Conservation (phyloP, 495 filamentous ascomycete species). For the Aspergillus panamensis region DNA sequence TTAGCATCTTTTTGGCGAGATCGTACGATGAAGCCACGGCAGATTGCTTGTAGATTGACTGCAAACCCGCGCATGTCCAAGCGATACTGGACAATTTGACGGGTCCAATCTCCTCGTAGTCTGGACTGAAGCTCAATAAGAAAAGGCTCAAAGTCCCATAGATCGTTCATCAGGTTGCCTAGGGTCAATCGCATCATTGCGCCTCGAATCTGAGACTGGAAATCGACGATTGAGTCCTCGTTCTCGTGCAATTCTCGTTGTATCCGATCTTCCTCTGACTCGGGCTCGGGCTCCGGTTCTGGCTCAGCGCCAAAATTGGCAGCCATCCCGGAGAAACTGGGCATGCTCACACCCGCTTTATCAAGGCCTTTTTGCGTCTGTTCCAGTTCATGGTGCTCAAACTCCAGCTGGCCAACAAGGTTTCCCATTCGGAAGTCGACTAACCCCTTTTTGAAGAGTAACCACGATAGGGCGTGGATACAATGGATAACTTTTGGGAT, state of each 20-base stretch:
- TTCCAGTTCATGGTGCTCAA: constrained; percentile 96
- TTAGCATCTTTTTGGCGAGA: constrained; percentile 57
- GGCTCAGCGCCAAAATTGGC: constrained; percentile 88
- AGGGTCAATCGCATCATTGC: constrained; percentile 73
- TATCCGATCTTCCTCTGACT: constrained; percentile 86
- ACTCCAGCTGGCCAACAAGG: constrained; percentile 92
- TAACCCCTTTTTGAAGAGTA: constrained; percentile 90
- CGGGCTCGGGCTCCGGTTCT: constrained; percentile 67
- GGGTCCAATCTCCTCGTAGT: constrained; percentile 72
- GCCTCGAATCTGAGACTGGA: constrained; percentile 86
- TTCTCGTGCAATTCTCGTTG: constrained; percentile 77
- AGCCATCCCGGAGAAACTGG: constrained; percentile 94
- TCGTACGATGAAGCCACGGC: constrained; percentile 75
- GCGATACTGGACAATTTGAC: constrained; percentile 74
- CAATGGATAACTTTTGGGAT: constrained; percentile 99
- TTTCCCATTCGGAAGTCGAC: constrained; percentile 98
- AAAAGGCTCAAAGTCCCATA: constrained; percentile 85
- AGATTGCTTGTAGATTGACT: constrained; percentile 69
- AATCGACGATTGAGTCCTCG: constrained; percentile 64
- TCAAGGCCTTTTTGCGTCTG: constrained; percentile 95
- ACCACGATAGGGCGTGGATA: constrained; percentile 94
- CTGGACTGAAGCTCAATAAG: constrained; percentile 79
- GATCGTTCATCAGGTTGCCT: constrained; percentile 75
- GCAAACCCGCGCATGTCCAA: constrained; percentile 77
- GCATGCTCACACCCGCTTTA: constrained; percentile 91